phyloP scores from a whole-genome alignment of 1,139 yeast species.

The Wickerhamomyces sp. region DNA sequence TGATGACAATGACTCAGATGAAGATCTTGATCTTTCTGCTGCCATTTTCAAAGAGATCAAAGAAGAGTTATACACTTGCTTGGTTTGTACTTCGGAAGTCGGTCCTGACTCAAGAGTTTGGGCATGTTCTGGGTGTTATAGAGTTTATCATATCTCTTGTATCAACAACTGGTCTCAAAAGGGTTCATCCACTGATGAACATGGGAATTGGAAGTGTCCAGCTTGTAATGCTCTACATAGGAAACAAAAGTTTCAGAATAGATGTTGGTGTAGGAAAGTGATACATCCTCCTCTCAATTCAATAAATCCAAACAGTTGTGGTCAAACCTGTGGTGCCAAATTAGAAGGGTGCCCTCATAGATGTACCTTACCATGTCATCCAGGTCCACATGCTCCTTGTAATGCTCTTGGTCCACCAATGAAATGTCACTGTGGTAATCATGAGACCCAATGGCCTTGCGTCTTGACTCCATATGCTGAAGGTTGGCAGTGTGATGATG shows the following conservation, averaged over 20 bases:
- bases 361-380: conserved; percentile 76
- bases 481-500: conserved; percentile 66
- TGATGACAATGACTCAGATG: conserved; percentile 2
- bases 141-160: conserved; percentile 81
- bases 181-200: conserved; percentile 58
- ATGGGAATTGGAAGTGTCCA: conserved; percentile 80
- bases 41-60: conserved; percentile 46
- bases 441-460: conserved; percentile 64
- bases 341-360: conserved; percentile 65
- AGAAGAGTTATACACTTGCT: conserved; percentile 67
- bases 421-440: conserved; percentile 73
- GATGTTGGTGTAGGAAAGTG: conserved; percentile 90
- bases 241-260: conserved; percentile 37
- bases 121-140: conserved; percentile 67
- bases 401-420: conserved; percentile 69
- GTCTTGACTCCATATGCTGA: conserved; percentile 59
- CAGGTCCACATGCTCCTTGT: conserved; percentile 85
- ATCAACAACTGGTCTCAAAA: conserved; percentile 76
- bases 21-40: conserved; percentile 24
- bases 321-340: conserved; percentile 65
- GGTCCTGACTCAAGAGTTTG: conserved; percentile 64
- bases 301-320: conserved; percentile 81
- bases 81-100: conserved; percentile 81
- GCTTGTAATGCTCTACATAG: conserved; percentile 52
- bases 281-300: conserved; percentile 59